Evolutionary conservation across 805 yeast genomes (phyloP).

Genomic region (Grigorovia transvaalensis): DNA sequence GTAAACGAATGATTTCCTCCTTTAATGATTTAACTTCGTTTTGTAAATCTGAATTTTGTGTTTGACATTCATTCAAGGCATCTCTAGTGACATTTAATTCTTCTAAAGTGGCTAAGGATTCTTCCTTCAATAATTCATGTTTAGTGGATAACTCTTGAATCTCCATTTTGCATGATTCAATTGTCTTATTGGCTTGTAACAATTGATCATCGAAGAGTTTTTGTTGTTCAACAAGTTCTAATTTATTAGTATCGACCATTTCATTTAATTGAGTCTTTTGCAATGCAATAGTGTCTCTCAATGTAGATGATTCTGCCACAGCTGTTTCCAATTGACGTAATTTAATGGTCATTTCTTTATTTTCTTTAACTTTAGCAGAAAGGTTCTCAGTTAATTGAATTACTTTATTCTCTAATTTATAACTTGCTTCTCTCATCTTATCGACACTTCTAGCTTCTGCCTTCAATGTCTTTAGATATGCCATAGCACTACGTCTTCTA

Average conservation of each 20-base stretch:
- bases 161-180: slow-evolving; percentile 46
- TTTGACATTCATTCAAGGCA: slow-evolving; percentile 46
- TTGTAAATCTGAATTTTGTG: slow-evolving; percentile 57
- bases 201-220: slow-evolving; percentile 46
- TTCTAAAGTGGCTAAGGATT: slow-evolving; percentile 49
- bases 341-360: slow-evolving; percentile 57
- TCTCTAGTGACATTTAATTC: slow-evolving; percentile 53
- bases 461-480: slow-evolving; percentile 52
- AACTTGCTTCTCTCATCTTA: slow-evolving; percentile 84
- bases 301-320: slow-evolving; percentile 43
- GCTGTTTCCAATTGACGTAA: slow-evolving; percentile 41
- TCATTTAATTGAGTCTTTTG: slow-evolving; percentile 46
- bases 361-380: slow-evolving; percentile 70
- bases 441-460: slow-evolving; percentile 88
- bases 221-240: slow-evolving; percentile 40
- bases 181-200: slow-evolving; percentile 42
- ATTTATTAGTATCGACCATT: slow-evolving; percentile 35
- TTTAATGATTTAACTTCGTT: slow-evolving; percentile 41
- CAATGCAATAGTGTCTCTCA: slow-evolving; percentile 43
- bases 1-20: slow-evolving; percentile 38
- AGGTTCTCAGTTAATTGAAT: slow-evolving; percentile 84
- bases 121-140: slow-evolving; percentile 53
- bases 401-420: slow-evolving; percentile 92
- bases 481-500: slow-evolving; percentile 65
- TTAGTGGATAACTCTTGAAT: slow-evolving; percentile 50